Percentiles rank a stretch among this genome's conserved stretches.
phyloP scores from a whole-genome alignment of 495 filamentous ascomycete species.

The Aspergillus sparsus region DNA sequence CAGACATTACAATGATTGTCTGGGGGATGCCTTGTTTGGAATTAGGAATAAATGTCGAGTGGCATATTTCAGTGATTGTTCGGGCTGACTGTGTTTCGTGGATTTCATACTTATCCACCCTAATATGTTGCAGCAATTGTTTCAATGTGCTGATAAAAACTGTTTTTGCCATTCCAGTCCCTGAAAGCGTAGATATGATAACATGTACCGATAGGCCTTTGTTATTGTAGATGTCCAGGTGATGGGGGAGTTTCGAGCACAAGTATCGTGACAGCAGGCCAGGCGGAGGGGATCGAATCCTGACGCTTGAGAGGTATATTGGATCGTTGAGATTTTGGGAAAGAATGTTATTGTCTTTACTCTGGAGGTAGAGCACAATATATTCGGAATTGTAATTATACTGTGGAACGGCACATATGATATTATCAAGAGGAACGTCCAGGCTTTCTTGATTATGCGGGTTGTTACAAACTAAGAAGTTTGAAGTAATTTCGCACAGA shows the following conservation, averaged over 20 bases:
- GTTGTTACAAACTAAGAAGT: slow-evolving; percentile 16
- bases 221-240: slow-evolving; percentile 21
- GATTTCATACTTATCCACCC: slow-evolving; percentile 45
- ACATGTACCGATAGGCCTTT: slow-evolving; percentile 53
- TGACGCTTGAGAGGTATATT: slow-evolving; percentile 22
- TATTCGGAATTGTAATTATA: slow-evolving; percentile 13
- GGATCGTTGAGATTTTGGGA: not conserved
- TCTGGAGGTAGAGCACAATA: slow-evolving; percentile 31
- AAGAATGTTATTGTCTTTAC: not conserved
- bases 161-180: slow-evolving; percentile 58
- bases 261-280: slow-evolving; percentile 25
- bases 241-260: slow-evolving; percentile 25
- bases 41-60: slow-evolving; percentile 43
- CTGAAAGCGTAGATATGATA: slow-evolving; percentile 73
- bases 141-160: slow-evolving; percentile 60
- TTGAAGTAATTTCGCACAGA: slow-evolving; percentile 13
- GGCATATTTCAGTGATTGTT: slow-evolving; percentile 63
- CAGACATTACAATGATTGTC: slow-evolving; percentile 75
- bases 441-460: slow-evolving; percentile 17
- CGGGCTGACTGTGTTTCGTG: slow-evolving; percentile 58
- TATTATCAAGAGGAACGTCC: slow-evolving; percentile 29
- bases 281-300: slow-evolving; percentile 21
- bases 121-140: slow-evolving; percentile 55
- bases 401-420: slow-evolving; percentile 32
- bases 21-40: slow-evolving; percentile 51